Evolutionary conservation across 306 rosid species (phyloP), one percentile per base, ranked within the genome.

Genomic region (Ziziphus jujuba): DNA sequence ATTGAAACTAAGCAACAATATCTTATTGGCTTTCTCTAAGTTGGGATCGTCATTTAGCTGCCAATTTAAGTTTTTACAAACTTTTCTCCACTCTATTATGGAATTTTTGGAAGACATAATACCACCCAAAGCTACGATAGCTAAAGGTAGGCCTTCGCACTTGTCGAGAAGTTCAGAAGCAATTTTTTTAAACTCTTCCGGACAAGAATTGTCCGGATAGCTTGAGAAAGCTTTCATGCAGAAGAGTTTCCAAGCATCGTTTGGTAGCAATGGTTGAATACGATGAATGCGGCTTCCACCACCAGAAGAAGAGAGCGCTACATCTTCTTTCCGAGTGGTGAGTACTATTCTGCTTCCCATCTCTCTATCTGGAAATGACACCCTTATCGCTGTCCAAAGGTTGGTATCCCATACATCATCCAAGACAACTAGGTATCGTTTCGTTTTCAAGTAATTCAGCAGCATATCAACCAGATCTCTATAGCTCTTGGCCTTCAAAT

Each of bases 81-180:
- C 10, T 66, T 7, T 54, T 3, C 20, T 20, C 72, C 72, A 66
- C 36, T 66, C 61, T 0, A 34, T 8, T 12, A n/a, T 35, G 23
- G 59, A 68, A 20, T 25, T 45, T 44, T 66, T 77, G 24, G 77
- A 50, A 1, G 77, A 61, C 74, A 71, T 52, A 40, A 71, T 43
- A 22, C 69, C 76, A 9, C 72, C 72, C 15, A 71, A 64, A 7
- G 64, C 72, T 17, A 71, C 65, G 9, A 72, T 31, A 2, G 61
- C 70, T 1, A 71, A 50, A 20, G 73, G 81, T 14, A 77, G 38
- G 40, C 81, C 81, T 23, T 66, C 43, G 33, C 73, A 77, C 15
- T 45, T 77, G 17, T 23, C 43, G 8, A 71, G 47, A 53, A 65
- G 56, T n/a, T 23, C 9, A 31, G 13, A 36, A 24, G 72, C 78